Evolutionary conservation across 2,329 filamentous ascomycete species (phyloP), one percentile per base, ranked within the genome.

Genomic region (Massarina eburnea): DNA sequence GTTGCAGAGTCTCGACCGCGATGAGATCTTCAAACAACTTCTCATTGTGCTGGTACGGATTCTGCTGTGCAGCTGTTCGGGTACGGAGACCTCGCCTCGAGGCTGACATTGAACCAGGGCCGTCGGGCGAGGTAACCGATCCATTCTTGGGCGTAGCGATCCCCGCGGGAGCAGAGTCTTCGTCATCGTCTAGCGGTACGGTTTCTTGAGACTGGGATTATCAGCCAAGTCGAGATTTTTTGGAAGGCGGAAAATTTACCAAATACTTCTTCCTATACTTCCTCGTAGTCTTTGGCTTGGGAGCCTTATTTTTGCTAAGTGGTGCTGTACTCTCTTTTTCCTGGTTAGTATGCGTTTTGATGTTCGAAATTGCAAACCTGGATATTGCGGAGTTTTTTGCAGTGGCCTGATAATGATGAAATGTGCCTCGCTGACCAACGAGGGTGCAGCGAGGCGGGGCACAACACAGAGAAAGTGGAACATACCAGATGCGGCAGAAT

Each of bases 1-100:
- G n/a, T n/a, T n/a, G n/a, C n/a, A n/a, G n/a, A n/a, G n/a, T n/a
- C n/a, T n/a, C n/a, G n/a, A n/a, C n/a, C n/a, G n/a, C n/a, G n/a
- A n/a, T n/a, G n/a, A 43, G 46, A 7, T 59, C 59, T 14, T 68
- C 63, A 30, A 65, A 67, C 3, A 65, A 41, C 37, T 67, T 61
- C 14, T 62, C 63, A 49, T 67, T 55, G 21, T 66, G 62, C 33
- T 56, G 63, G 48, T 69, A 69, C 8, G 66, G 66, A 19, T 64
- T 55, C 42, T 67, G 61, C 40, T 69, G 66, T 15, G 66, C 63
- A 26, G 65, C 62, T 32, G 63, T 66, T 43, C 66, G 57, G 20
- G 55, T 54, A 17, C 66, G 63, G n/a, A 69, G 50, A 12, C 63
- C 63, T 24, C 66, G 61, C 38, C 65, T 54, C 4, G 59, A 53